Conservation (phyloP, 1,284 basidiomycete genomes). For the Schizopora paradoxa region DNA sequence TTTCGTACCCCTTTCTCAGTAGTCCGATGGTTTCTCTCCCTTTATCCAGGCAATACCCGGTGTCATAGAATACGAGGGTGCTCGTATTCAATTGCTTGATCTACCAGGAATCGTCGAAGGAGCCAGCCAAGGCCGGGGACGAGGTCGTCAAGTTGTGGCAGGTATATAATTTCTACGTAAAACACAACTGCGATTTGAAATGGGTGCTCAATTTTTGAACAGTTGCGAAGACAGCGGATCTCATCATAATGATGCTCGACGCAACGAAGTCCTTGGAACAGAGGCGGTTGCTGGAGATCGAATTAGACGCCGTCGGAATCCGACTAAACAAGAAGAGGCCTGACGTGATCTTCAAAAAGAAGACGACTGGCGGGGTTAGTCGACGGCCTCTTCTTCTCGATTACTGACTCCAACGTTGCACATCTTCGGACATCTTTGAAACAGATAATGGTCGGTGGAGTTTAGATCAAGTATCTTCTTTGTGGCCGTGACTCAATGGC, state of each 20-base stretch:
- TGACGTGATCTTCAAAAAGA: conserved; percentile 82
- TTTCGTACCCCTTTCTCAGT: conserved; percentile 6
- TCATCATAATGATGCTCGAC: conserved; percentile 93
- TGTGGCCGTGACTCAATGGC: conserved; percentile 8
- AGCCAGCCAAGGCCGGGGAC: conserved; percentile 87
- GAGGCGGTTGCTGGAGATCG: conserved; percentile 80
- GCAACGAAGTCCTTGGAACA: conserved; percentile 97
- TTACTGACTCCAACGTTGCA: too few species aligned
- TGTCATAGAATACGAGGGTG: conserved; percentile 90
- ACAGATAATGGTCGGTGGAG: too few species aligned
- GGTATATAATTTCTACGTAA: conserved; percentile 38
- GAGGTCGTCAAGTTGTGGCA: conserved; percentile 93
- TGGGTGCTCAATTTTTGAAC: conserved; percentile 4
- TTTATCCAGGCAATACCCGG: conserved; percentile 78
- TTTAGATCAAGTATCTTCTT: too few species aligned
- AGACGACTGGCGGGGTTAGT: conserved; percentile 86
- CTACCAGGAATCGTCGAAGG: conserved; percentile 98
- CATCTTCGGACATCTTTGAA: neutral
- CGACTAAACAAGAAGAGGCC: conserved; percentile 86
- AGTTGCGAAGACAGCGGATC: conserved; percentile 93
- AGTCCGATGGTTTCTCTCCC: neutral
- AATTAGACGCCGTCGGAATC: conserved; percentile 95
- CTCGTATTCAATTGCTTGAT: conserved; percentile 91
- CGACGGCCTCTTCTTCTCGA: neutral
- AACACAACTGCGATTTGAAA: neutral